A percentile compares a stretch with the other conserved stretches of the same genome.
Evolutionary conservation across 257 asterid genomes (phyloP).

Genomic region (Striga asiatica): DNA sequence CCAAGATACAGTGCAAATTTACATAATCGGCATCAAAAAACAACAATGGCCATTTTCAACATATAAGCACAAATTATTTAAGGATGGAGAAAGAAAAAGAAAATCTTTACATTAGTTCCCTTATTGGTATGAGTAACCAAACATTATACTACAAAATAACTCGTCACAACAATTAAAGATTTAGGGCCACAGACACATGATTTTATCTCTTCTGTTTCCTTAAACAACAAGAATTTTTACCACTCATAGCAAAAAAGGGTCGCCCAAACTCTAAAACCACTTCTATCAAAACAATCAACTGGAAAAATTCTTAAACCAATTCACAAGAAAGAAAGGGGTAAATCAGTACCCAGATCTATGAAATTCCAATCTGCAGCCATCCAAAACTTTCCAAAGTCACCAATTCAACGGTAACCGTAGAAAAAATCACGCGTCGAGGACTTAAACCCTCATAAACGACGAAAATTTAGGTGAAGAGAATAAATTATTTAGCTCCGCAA

Average conservation of each 20-base stretch:
- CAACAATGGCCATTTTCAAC: background rate
- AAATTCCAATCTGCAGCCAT: slow-evolving; percentile 16
- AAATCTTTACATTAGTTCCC: background rate
- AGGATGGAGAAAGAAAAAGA: background rate
- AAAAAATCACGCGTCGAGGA: background rate
- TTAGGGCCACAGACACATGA: slow-evolving; percentile 8
- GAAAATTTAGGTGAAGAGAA: background rate
- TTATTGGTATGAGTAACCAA: background rate
- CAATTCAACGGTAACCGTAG: background rate
- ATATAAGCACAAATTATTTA: background rate
- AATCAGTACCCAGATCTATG: slow-evolving; percentile 39
- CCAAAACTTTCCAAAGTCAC: slow-evolving; percentile 16
- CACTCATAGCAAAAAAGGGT: slow-evolving; percentile 15
- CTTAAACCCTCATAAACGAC: background rate
- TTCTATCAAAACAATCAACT: background rate
- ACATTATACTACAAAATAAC: background rate
- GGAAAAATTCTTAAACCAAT: background rate
- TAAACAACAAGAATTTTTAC: background rate
- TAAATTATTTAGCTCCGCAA: background rate
- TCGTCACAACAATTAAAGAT: slow-evolving; percentile 4
- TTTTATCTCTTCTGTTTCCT: background rate
- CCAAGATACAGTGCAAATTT: background rate
- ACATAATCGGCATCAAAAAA: background rate
- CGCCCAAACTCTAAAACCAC: slow-evolving; percentile 15
- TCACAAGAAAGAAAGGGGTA: background rate